These are phyloP conservation scores for Yarrowia bubula DNA, from an alignment of 805 yeast genomes.

Conservation along the genomic window DNA sequence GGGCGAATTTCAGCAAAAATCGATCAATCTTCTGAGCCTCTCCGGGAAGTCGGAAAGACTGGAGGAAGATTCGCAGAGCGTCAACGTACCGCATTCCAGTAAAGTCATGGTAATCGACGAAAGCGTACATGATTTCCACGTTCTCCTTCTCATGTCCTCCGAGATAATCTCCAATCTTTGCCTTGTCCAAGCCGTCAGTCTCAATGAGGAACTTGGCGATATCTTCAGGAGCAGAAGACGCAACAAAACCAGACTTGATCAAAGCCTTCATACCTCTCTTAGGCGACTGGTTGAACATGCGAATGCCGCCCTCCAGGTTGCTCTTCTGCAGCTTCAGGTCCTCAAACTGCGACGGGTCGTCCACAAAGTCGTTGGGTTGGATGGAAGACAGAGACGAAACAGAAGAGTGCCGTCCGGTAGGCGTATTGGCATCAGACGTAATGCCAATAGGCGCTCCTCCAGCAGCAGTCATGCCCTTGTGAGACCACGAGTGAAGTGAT, in stretches of 20 bases:
- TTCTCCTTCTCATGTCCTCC: slow-evolving; percentile 84
- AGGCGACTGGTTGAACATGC: slow-evolving; percentile 80
- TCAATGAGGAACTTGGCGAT: slow-evolving; percentile 72
- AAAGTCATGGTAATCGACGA: slow-evolving; percentile 86
- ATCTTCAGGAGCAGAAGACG: slow-evolving; percentile 56
- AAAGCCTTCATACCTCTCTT: slow-evolving; percentile 70
- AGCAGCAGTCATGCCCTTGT: slow-evolving; percentile 49
- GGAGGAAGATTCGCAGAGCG: slow-evolving; percentile 80
- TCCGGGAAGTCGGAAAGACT: slow-evolving; percentile 91
- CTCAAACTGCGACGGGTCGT: slow-evolving; percentile 83
- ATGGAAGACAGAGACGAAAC: slow-evolving; percentile 5
- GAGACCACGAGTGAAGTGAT: slow-evolving; percentile 85
- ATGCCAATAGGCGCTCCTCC: slow-evolving; percentile 27
- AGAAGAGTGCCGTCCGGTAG: slow-evolving; percentile 13
- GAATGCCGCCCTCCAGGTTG: slow-evolving; percentile 71
- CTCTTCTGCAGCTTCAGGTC: slow-evolving; percentile 78
- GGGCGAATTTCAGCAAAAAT: slow-evolving; percentile 95
- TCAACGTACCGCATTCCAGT: slow-evolving; percentile 67
- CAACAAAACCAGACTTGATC: slow-evolving; percentile 61
- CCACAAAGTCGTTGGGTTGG: slow-evolving; percentile 39
- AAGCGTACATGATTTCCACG: slow-evolving; percentile 85
- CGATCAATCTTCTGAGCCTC: slow-evolving; percentile 98
- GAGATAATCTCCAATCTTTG: slow-evolving; percentile 82
- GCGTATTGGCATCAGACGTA: slow-evolving; percentile 26
- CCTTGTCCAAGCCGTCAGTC: slow-evolving; percentile 74